A percentile compares a stretch with the other conserved stretches of the same genome.
Conservation (phyloP, 495 filamentous ascomycete genomes). For the Clavariopsis aquatica region DNA sequence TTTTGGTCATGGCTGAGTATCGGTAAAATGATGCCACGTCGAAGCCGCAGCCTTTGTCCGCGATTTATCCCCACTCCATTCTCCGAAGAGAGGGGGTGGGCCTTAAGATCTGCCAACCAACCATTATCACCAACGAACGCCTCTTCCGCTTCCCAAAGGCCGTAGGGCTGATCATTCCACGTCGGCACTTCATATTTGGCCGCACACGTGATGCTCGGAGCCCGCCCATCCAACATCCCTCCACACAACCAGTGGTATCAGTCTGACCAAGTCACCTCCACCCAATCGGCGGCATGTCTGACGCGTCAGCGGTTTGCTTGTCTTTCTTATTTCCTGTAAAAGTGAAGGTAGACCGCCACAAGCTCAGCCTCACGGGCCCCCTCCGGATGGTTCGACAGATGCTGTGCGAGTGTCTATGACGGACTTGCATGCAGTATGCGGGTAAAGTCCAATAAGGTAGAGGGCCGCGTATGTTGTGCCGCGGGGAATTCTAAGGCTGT, state of each 20-base stretch:
- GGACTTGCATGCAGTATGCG: neutral
- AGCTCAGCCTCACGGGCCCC: constrained; percentile 31
- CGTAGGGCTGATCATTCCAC: neutral
- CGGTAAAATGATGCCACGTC: constrained; percentile 21
- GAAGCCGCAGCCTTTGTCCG: constrained; percentile 2
- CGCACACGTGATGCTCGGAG: neutral
- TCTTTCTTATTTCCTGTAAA: neutral
- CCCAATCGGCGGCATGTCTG: neutral
- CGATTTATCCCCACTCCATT: constrained; percentile 34
- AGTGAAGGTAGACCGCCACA: neutral
- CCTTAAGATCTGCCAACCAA: neutral
- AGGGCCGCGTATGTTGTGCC: constrained; percentile 25
- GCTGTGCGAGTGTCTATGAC: constrained; percentile 18
- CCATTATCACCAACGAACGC: neutral
- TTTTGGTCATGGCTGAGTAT: no score
- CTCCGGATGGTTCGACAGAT: constrained; percentile 16
- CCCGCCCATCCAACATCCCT: neutral
- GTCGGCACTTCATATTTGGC: neutral
- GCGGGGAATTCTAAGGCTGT: neutral
- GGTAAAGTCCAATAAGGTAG: constrained; percentile 15
- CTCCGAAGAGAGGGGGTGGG: constrained; percentile 17
- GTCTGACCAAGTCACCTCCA: neutral
- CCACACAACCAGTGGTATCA: neutral
- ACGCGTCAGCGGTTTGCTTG: constrained; percentile 19
- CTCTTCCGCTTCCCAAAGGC: neutral